Evolutionary conservation across 768 basidiomycete genomes (phyloP).

Genomic region (Cystofilobasidium macerans): DNA sequence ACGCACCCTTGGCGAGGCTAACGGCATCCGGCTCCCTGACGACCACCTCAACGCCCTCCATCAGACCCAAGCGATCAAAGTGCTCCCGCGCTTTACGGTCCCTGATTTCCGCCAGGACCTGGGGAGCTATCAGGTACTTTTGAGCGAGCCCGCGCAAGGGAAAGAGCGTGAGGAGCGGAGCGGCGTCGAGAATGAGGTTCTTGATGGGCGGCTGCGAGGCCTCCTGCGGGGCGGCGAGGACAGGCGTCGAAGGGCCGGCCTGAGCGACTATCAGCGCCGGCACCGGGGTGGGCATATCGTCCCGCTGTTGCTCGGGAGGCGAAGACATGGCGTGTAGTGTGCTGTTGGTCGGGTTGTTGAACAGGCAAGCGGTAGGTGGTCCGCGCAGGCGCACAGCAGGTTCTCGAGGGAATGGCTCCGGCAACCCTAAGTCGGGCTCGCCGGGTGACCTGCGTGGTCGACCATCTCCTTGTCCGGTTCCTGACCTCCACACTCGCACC

Average conservation of each 20-base stretch:
- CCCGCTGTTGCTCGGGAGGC: not conserved
- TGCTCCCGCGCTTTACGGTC: slow-evolving; percentile 80
- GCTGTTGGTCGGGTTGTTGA: too few species aligned
- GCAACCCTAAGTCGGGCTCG: too few species aligned
- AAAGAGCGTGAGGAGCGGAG: slow-evolving; percentile 69
- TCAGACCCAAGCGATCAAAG: slow-evolving; percentile 63
- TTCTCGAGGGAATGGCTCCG: too few species aligned
- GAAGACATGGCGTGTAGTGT: not conserved
- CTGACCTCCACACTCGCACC: too few species aligned
- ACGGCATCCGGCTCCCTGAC: slow-evolving; percentile 59
- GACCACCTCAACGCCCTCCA: slow-evolving; percentile 62
- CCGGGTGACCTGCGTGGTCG: too few species aligned
- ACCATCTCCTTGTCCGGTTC: too few species aligned
- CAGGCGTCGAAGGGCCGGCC: not conserved
- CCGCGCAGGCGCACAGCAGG: too few species aligned
- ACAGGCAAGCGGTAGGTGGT: too few species aligned
- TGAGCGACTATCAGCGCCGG: not conserved
- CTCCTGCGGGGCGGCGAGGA: not conserved
- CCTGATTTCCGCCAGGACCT: slow-evolving; percentile 79
- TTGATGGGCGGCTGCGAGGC: slow-evolving; percentile 33
- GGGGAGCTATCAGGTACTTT: slow-evolving; percentile 75
- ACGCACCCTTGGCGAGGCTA: slow-evolving; percentile 29
- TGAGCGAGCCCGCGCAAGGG: slow-evolving; percentile 81
- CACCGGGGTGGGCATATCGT: not conserved
- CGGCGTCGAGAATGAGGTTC: slow-evolving; percentile 82